These are phyloP conservation scores for Trichoderma hamatum DNA, from an alignment of 2,329 filamentous ascomycete species.

Conservation along the genomic window DNA sequence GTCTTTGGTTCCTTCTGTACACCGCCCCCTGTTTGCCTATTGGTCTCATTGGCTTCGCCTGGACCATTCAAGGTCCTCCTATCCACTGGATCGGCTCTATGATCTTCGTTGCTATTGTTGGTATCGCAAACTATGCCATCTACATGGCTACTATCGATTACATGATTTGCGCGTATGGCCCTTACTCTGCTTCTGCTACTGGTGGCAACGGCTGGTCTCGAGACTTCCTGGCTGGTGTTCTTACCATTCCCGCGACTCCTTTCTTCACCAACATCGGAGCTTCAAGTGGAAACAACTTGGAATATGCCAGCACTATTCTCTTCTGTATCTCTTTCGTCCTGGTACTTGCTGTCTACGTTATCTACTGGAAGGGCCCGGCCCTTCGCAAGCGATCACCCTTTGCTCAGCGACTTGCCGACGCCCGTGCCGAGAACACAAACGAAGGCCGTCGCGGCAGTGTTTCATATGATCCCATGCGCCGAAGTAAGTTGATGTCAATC, in stretches of 20 bases:
- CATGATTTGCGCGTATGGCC: conserved; percentile 74
- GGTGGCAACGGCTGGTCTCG: conserved; percentile 76
- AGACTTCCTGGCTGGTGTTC: conserved; percentile 72
- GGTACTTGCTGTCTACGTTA: conserved; percentile 65
- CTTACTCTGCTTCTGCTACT: conserved; percentile 73
- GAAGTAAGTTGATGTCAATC: conserved; percentile 35
- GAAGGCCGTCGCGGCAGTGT: conserved; percentile 39
- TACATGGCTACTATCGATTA: conserved; percentile 81
- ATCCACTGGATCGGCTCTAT: conserved; percentile 70
- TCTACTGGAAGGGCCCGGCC: conserved; percentile 65
- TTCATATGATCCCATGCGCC: conserved; percentile 33
- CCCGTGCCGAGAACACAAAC: conserved; percentile 36
- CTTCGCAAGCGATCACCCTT: conserved; percentile 66
- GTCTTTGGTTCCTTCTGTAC: conserved; percentile 67
- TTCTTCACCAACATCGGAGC: conserved; percentile 62
- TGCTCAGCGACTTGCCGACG: conserved; percentile 62
- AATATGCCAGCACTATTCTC: conserved; percentile 66
- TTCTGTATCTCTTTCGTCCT: conserved; percentile 64
- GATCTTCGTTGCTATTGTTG: conserved; percentile 66
- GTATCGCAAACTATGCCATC: conserved; percentile 73
- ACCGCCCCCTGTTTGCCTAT: conserved; percentile 64
- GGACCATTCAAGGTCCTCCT: conserved; percentile 65
- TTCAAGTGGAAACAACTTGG: conserved; percentile 52
- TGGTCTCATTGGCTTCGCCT: conserved; percentile 71
- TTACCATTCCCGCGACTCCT: conserved; percentile 68